Evolutionary conservation across 2,329 filamentous ascomycete species (phyloP).

Genomic region (Claviceps humidiphila): DNA sequence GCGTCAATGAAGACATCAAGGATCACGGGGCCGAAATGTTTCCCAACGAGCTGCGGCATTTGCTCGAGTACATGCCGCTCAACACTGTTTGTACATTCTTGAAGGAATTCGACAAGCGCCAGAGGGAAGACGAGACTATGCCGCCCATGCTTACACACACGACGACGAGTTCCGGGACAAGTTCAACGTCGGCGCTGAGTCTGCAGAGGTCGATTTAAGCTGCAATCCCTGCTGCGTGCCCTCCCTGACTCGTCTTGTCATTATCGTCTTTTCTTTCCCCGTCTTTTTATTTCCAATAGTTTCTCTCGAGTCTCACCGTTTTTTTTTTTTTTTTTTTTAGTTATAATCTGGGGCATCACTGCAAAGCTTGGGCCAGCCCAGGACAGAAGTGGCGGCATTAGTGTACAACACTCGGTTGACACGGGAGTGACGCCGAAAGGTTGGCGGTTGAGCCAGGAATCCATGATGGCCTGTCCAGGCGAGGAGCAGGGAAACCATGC

Average conservation of each 20-base stretch:
- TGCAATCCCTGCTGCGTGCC: too few relatives aligned
- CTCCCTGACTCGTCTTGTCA: neutral
- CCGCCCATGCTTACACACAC: conserved; percentile 2
- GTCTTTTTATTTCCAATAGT: neutral
- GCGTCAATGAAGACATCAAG: conserved; percentile 22
- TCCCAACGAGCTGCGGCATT: conserved; percentile 11
- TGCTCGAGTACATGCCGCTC: conserved; percentile 10
- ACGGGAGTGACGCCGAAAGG: too few relatives aligned
- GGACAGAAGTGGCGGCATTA: too few relatives aligned
- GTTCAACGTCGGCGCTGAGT: neutral
- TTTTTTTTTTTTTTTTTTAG: neutral
- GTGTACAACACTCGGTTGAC: too few relatives aligned
- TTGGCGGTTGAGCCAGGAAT: too few relatives aligned
- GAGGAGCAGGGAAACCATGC: neutral
- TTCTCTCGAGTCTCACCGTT: too few relatives aligned
- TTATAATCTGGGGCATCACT: neutral
- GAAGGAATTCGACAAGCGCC: conserved; percentile 8
- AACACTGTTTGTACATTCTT: conserved; percentile 9
- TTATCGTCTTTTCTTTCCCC: neutral
- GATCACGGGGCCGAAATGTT: conserved; percentile 19
- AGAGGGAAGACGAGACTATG: conserved; percentile 1
- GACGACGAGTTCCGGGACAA: neutral
- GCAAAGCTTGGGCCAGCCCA: too few relatives aligned
- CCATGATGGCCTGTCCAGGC: neutral
- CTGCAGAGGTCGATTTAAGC: neutral